Conservation (phyloP, 176 grass and related monocot species). For the Carex myosuroides region DNA sequence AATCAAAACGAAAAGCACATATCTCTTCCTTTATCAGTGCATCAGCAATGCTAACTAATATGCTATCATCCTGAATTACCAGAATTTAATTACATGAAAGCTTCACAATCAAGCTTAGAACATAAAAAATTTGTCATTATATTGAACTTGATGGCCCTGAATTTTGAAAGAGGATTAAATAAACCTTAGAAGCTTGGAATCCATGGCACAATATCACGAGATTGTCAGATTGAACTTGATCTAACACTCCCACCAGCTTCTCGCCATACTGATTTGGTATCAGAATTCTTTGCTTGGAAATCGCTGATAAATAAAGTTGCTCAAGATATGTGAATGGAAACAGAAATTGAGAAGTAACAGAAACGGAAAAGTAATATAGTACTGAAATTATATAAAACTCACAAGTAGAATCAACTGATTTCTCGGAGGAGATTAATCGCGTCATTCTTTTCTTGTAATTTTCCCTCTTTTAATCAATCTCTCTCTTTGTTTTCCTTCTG, state of each 20-base stretch:
- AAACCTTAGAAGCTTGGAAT: constrained; percentile 76
- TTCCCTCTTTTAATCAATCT: neutral
- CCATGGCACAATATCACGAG: constrained; percentile 88
- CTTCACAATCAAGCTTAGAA: neutral
- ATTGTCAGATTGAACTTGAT: constrained; percentile 57
- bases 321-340: neutral
- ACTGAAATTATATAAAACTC: constrained; percentile 7
- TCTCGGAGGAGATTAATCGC: neutral
- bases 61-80: constrained; percentile 61
- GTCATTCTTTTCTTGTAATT: neutral
- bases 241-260: constrained; percentile 67
- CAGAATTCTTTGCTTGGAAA: constrained; percentile 31
- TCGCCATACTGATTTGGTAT: constrained; percentile 60
- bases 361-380: neutral
- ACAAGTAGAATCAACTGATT: constrained; percentile 5
- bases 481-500: neutral
- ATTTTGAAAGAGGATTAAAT: constrained; percentile 3
- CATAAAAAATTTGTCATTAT: neutral
- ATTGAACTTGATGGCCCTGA: neutral
- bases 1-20: constrained; percentile 78
- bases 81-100: neutral
- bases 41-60: constrained; percentile 52
- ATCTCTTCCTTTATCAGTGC: constrained; percentile 40
- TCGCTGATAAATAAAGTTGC: constrained; percentile 22
- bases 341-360: neutral